A percentile compares a stretch with the other conserved stretches of the same genome.
These are phyloP conservation scores for Cutaneotrichosporon sp. DNA, from an alignment of 1,284 basidiomycete genomes.

Conservation along the genomic window DNA sequence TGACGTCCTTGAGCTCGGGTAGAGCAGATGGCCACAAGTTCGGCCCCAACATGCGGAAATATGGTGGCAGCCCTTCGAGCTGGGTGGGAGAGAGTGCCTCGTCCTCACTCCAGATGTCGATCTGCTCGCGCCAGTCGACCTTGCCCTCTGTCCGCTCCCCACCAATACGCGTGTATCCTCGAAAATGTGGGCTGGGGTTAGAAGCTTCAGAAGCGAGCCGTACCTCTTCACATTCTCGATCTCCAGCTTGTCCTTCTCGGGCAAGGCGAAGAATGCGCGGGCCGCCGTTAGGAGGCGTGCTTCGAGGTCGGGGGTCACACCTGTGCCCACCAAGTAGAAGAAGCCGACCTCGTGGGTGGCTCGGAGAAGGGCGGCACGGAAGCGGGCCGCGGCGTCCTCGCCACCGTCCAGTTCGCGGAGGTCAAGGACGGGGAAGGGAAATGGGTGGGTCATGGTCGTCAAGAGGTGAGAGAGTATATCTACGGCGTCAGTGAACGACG, in stretches of 20 bases:
- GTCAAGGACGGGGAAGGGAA: slow-evolving; percentile 25
- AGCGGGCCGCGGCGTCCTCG: slow-evolving; percentile 9
- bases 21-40: slow-evolving; percentile 23
- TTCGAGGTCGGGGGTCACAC: slow-evolving; percentile 32
- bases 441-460: slow-evolving; percentile 2
- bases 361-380: slow-evolving; percentile 17
- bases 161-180: slow-evolving; percentile 24
- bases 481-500: not conserved
- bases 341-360: slow-evolving; percentile 33
- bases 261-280: slow-evolving; percentile 38
- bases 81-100: slow-evolving; percentile 4
- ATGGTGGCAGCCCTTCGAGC: slow-evolving; percentile 9
- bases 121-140: slow-evolving; percentile 23
- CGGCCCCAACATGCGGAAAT: slow-evolving; percentile 22
- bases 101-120: slow-evolving; percentile 24
- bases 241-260: slow-evolving; percentile 32
- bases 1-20: slow-evolving; percentile 11
- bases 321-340: slow-evolving; percentile 43
- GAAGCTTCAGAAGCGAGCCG: not conserved
- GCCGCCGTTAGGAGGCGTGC: slow-evolving; percentile 28
- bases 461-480: not conserved
- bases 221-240: slow-evolving; percentile 38
- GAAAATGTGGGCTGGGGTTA: slow-evolving; percentile 21
- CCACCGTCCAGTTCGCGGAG: slow-evolving; percentile 21
- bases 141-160: slow-evolving; percentile 23